phyloP scores from a whole-genome alignment of 129 eudicot species.

The Saposhnikovia divaricata region DNA sequence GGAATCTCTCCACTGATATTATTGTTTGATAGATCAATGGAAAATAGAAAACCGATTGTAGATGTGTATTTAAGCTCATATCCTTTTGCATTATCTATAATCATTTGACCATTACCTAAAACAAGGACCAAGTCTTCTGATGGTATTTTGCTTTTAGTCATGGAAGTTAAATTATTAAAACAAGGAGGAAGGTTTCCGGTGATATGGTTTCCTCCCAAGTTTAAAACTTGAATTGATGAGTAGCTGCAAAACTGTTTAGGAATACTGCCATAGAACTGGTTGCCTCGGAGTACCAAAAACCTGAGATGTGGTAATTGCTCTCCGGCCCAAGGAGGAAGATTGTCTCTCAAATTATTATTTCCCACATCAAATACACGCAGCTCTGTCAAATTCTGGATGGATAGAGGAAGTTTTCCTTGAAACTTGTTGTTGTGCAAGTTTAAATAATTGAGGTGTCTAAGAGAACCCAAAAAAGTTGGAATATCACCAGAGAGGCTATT shows the following conservation, averaged over 20 bases:
- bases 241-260: not conserved
- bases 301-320: not conserved
- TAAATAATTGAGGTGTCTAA: not conserved
- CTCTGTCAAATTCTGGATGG: not conserved
- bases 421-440: not conserved
- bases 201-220: not conserved
- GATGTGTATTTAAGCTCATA: not conserved
- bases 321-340: slow-evolving; percentile 22
- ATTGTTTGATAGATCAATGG: not conserved
- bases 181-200: not conserved
- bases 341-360: slow-evolving; percentile 2
- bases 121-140: not conserved
- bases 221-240: not conserved
- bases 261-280: slow-evolving; percentile 14
- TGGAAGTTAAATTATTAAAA: not conserved
- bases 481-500: slow-evolving; percentile 11
- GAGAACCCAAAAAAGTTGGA: not conserved
- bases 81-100: not conserved
- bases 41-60: not conserved
- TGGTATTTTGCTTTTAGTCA: not conserved
- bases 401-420: not conserved
- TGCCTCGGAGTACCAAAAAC: not conserved
- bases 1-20: not conserved
- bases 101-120: not conserved
- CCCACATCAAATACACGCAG: not conserved